Conservation (phyloP, 768 basidiomycete species). For the Podaxis sp. region DNA sequence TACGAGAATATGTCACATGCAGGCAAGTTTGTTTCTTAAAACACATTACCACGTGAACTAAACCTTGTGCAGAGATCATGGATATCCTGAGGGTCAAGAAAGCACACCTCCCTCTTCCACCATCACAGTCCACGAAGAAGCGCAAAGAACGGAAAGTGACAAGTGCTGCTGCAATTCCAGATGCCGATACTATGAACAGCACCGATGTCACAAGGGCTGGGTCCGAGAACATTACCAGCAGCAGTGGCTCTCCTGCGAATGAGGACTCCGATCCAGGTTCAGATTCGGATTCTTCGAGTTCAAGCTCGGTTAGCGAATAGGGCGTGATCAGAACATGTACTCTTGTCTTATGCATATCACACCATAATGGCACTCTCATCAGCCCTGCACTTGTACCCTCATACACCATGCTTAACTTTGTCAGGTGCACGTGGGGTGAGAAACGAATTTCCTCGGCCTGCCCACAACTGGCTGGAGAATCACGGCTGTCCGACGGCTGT, state of each 20-base stretch:
- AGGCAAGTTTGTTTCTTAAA: constrained; percentile 39
- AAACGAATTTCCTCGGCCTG: neutral
- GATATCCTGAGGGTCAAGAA: constrained; percentile 78
- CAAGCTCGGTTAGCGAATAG: neutral
- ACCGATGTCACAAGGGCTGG: constrained; percentile 6
- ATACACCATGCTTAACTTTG: neutral
- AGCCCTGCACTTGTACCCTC: neutral
- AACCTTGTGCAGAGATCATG: constrained; percentile 60
- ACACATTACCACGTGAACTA: neutral
- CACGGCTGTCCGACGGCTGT: neutral
- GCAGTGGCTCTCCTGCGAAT: constrained; percentile 3
- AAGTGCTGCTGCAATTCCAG: constrained; percentile 48
- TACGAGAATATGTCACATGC: constrained; percentile 79
- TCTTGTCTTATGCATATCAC: neutral
- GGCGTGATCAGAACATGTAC: neutral
- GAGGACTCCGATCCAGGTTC: constrained; percentile 10
- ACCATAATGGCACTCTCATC: neutral
- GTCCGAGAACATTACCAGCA: constrained; percentile 17
- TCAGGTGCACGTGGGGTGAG: neutral
- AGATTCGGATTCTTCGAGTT: neutral
- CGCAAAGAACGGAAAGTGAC: constrained; percentile 49
- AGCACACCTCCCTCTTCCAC: constrained; percentile 45
- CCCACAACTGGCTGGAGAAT: neutral
- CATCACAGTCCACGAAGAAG: constrained; percentile 27
- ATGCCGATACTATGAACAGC: constrained; percentile 29